Evolutionary conservation across 2,329 filamentous ascomycete species (phyloP).

Genomic region (Aurifilum marmelostoma): DNA sequence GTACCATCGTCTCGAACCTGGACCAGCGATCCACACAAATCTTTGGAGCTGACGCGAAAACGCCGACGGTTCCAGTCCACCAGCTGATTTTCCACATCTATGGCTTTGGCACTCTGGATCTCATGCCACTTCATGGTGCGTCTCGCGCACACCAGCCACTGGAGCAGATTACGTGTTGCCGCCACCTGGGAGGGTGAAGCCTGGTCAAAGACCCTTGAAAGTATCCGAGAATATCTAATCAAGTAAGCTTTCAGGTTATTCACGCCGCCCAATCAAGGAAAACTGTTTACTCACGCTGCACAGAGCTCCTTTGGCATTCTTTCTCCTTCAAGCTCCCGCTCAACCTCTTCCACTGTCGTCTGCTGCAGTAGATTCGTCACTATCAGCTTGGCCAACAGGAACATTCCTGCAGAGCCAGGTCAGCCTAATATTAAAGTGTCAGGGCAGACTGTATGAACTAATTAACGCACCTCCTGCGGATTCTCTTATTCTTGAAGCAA

Average conservation of each 20-base stretch:
- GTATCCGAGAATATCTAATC: constrained; percentile 9
- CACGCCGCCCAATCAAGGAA: neutral
- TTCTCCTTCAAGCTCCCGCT: constrained; percentile 10
- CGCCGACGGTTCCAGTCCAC: constrained; percentile 37
- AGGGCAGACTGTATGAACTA: rapidly evolving
- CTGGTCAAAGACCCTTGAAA: constrained; percentile 24
- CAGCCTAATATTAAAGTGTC: neutral
- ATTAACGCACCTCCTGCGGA: constrained; percentile 3
- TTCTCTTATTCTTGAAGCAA: constrained; percentile 6
- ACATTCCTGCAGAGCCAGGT: constrained; percentile 1
- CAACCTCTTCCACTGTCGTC: constrained; percentile 16
- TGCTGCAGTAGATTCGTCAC: constrained; percentile 6
- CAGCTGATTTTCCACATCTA: constrained; percentile 35
- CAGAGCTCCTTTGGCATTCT: constrained; percentile 13
- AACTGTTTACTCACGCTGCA: neutral
- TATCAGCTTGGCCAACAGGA: constrained; percentile 7
- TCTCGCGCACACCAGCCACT: constrained; percentile 45
- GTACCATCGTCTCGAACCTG: constrained; percentile 35
- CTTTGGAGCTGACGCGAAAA: constrained; percentile 36
- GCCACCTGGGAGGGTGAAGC: constrained; percentile 36
- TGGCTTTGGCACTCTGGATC: constrained; percentile 44
- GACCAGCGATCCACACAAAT: constrained; percentile 43
- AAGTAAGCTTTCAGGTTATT: neutral
- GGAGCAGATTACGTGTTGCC: constrained; percentile 36
- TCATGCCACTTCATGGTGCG: constrained; percentile 45